Evolutionary conservation across 2,329 filamentous ascomycete species (phyloP), one percentile per base, ranked within the genome.

Genomic region (Fusarium lyarnte): DNA sequence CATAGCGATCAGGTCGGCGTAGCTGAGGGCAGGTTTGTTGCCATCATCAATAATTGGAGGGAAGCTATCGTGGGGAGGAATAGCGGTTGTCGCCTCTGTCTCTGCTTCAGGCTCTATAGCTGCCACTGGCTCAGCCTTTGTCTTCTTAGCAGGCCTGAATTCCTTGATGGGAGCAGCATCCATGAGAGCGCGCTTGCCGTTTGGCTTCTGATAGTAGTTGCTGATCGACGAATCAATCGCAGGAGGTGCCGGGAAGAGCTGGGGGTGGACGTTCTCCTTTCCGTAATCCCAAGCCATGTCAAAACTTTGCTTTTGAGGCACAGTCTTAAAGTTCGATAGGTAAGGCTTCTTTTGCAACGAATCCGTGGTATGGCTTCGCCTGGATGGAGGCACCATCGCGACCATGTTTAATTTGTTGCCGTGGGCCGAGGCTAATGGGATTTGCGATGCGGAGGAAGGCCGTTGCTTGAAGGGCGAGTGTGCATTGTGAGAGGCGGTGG

Each of bases 1-100:
- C 95, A 98, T 98, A 79, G 94, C 96, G 73, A 98, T 98, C 75
- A 99, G 88, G 76, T 93, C 93, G 25, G 96, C 95, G 80, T 99
- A 99, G 84, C 95, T 98, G 82, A 95, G 94, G 9, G 91, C 89
- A 10, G 96, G 96, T 81, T 99, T 98, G 61, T 87, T 86, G 76
- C 95, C 95, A 79, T 98, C 94, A 79, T 98, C 96, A 64, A 92
- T 85, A 36, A 98, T 90, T 9, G 86, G 82, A 9, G 94, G 93
- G 84, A 97, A 96, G n/a, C 94, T 92, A 71, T 92, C 89, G 53
- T 91, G 91, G 52, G 91, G 86, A 8, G 94, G 93, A 8, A 95
- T 49, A 58, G 51, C 39, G 10, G 66, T 43, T 16, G 58, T 31
- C 46, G 54, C 33, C 49, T 65, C 61, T 47, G 55, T 39, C 27